Evolutionary conservation across 176 grass and related monocot genomes (phyloP), one percentile per base, ranked within the genome.

Genomic region (Aegilops longissima): DNA sequence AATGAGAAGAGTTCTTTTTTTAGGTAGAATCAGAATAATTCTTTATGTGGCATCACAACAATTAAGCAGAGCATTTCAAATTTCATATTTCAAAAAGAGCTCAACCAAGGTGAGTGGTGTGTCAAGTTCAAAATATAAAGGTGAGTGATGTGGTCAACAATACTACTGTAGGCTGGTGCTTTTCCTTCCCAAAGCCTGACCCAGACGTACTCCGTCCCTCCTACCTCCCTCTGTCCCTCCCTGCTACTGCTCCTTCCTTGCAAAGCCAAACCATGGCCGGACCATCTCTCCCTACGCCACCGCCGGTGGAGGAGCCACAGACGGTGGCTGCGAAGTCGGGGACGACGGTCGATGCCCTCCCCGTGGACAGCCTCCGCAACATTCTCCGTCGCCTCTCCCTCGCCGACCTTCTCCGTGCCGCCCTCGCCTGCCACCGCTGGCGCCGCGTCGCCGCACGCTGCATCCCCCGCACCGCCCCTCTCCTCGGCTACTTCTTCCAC

Each of bases 341-440:
- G 14, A 14, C 73, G 25, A 4, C 45, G 8, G 29, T 76, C 7
- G 44, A 29, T 3, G 73, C 30, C 73, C 73, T 76, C 73, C 0
- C 6, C 1, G n/a, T 3, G 44, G 25, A 76, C 14, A 45, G 3
- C 45, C 73, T 76, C 45, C 25, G 39, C 71, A 1, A 31, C 45
- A 76, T 76, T 45, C 45, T 76, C 25, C 12, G 25, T 27, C 73
- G 45, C 73, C 73, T 76, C 73, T 54, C 45, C 73, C 73, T 31
- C 45, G 45, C 45, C 45, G 73, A 76, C 27, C 73, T 76, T 27
- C 45, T 76, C 73, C 73, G 47, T 16, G 73, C 73, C 47, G 73
- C 73, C 45, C 45, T 76, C 24, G 73, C 73, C 45, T 76, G 73
- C 25, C 73, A 52, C 42, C 45, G 73, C 47, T 76, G 73, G 73